Conservation (phyloP, 495 filamentous ascomycete genomes). For the Friedmanniomyces simplex region DNA sequence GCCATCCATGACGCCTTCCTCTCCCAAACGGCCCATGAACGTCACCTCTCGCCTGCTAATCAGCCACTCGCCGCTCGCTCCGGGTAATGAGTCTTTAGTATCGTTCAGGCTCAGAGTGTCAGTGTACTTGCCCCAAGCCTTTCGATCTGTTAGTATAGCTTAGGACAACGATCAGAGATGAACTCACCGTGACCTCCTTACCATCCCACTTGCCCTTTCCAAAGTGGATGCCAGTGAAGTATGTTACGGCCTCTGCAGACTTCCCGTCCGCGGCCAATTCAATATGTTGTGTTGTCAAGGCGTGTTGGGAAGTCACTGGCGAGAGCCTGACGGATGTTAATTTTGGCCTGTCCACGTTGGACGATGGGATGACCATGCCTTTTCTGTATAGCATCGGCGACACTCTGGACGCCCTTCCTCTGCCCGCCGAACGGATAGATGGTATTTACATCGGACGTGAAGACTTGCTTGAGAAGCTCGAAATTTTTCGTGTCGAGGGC, state of each 20-base stretch:
- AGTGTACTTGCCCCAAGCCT: conserved; percentile 25
- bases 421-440: conserved; percentile 25
- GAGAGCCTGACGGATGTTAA: conserved; percentile 22
- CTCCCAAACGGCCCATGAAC: conserved; percentile 21
- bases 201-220: conserved; percentile 26
- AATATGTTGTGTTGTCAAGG: conserved; percentile 27
- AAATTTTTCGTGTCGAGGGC: conserved; percentile 29
- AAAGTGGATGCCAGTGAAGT: conserved; percentile 28
- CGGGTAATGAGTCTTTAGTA: conserved; percentile 13
- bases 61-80: conserved; percentile 24
- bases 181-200: conserved; percentile 2
- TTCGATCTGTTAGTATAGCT: neutral
- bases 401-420: conserved; percentile 19
- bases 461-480: conserved; percentile 23
- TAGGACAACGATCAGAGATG: neutral
- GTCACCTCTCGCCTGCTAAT: conserved; percentile 21
- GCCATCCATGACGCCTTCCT: conserved; percentile 25
- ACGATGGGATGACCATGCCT: conserved; percentile 1
- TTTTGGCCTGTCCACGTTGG: neutral
- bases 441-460: conserved; percentile 21
- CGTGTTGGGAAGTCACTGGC: conserved; percentile 23
- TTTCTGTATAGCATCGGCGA: conserved; percentile 19
- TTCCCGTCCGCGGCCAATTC: conserved; percentile 13
- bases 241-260: conserved; percentile 19
- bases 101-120: conserved; percentile 20